Evolutionary conservation across 257 asterid species (phyloP).

Genomic region (Misopates orontium): DNA sequence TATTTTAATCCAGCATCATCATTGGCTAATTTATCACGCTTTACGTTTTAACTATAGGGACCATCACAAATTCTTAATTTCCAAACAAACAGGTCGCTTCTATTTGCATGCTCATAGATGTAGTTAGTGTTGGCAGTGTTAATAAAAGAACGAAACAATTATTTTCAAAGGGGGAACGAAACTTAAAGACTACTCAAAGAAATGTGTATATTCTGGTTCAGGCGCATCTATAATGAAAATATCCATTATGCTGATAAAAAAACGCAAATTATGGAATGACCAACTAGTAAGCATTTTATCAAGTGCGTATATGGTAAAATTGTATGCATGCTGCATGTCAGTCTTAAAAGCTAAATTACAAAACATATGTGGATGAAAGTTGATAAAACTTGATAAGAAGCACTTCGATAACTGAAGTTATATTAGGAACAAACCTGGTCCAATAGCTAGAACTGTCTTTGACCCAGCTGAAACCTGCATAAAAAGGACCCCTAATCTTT

Average conservation of each 20-base stretch:
- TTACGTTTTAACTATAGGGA: too few species aligned
- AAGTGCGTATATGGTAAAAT: neutral
- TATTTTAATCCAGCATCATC: too few species aligned
- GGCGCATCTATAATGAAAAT: neutral
- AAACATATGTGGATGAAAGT: neutral
- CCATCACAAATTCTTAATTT: too few species aligned
- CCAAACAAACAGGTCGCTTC: too few species aligned
- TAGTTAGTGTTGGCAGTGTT: too few species aligned
- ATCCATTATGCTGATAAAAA: neutral
- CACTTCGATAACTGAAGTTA: neutral
- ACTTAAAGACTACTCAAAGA: neutral
- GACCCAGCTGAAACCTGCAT: conserved; percentile 89
- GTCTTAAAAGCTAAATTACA: neutral
- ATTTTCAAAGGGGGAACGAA: neutral
- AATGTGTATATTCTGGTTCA: neutral
- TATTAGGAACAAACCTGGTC: conserved; percentile 72
- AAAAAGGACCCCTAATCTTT: conserved; percentile 12
- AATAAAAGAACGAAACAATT: too few species aligned
- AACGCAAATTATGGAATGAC: neutral
- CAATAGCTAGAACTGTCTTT: conserved; percentile 89
- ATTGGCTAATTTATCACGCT: too few species aligned
- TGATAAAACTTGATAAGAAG: neutral
- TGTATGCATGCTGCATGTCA: conserved; percentile 14
- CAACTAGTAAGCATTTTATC: neutral
- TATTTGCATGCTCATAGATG: too few species aligned